These are phyloP conservation scores for Candida fluviatilis DNA, from an alignment of 805 yeast genomes.

Conservation along the genomic window DNA sequence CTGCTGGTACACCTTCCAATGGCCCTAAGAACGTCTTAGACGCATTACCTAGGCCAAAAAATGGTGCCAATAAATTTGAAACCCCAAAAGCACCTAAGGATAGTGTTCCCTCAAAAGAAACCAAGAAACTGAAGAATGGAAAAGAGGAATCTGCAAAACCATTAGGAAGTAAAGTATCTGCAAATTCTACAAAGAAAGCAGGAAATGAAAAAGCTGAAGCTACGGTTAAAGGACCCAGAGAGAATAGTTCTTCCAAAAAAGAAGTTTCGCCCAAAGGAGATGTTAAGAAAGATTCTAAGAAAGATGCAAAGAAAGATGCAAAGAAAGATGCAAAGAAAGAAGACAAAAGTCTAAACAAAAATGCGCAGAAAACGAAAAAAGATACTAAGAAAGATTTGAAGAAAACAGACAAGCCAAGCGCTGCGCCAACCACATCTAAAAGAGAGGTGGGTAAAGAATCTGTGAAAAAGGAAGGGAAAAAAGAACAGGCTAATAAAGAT, in stretches of 20 bases:
- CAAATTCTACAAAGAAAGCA: not conserved
- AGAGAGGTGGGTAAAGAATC: no score
- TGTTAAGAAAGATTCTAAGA: not conserved
- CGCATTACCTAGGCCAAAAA: not conserved
- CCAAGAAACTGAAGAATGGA: not conserved
- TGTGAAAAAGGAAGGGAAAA: no score
- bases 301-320: not conserved
- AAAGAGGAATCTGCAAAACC: constrained; percentile 1
- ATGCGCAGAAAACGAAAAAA: not conserved
- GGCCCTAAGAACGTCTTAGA: not conserved
- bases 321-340: not conserved
- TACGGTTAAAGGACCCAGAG: not conserved
- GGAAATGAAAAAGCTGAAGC: not conserved
- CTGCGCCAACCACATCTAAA: no score
- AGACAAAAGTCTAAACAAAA: no score
- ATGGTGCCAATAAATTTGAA: not conserved
- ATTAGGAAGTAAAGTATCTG: no score
- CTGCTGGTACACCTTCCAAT: not conserved
- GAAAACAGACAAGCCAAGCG: no score
- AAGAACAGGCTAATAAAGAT: no score
- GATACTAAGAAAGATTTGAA: constrained; percentile 4
- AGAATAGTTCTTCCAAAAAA: not conserved
- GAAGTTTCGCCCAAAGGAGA: not conserved
- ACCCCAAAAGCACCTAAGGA: not conserved
- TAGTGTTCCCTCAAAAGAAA: not conserved